phyloP scores from a whole-genome alignment of 169 alveolate genomes.

The Perkinsus chesapeaki region DNA sequence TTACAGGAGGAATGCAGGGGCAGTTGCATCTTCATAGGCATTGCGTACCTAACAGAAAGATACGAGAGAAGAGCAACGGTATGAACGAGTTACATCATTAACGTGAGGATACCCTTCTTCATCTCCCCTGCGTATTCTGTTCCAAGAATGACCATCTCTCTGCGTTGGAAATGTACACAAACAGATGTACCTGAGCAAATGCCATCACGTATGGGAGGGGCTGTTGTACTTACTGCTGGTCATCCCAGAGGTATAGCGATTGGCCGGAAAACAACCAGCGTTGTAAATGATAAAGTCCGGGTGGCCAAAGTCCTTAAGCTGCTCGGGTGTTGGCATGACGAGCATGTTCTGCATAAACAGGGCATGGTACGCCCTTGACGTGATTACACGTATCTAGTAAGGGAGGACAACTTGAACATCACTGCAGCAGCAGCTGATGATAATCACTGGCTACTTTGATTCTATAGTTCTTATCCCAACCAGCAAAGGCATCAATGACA shows the following conservation, averaged over 20 bases:
- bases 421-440: background rate
- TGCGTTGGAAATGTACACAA: constrained; percentile 68
- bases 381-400: constrained; percentile 62
- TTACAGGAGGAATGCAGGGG: constrained; percentile 95
- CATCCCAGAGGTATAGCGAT: constrained; percentile 62
- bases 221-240: background rate
- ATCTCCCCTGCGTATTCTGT: constrained; percentile 95
- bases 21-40: constrained; percentile 81
- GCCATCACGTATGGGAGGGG: constrained; percentile 34
- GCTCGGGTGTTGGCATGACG: constrained; percentile 74
- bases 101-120: constrained; percentile 89
- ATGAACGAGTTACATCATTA: constrained; percentile 8
- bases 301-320: constrained; percentile 55
- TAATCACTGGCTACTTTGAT: constrained; percentile 53
- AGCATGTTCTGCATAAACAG: constrained; percentile 93
- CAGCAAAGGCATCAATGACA: constrained; percentile 92
- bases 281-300: constrained; percentile 83
- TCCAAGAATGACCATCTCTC: constrained; percentile 88
- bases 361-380: constrained; percentile 93
- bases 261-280: constrained; percentile 88
- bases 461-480: constrained; percentile 89
- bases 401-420: background rate
- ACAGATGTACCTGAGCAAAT: constrained; percentile 83
- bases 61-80: constrained; percentile 19
- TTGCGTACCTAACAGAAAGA: constrained; percentile 64